Conservation (phyloP, 2,329 filamentous ascomycete species). For the Colletotrichum sp. region DNA sequence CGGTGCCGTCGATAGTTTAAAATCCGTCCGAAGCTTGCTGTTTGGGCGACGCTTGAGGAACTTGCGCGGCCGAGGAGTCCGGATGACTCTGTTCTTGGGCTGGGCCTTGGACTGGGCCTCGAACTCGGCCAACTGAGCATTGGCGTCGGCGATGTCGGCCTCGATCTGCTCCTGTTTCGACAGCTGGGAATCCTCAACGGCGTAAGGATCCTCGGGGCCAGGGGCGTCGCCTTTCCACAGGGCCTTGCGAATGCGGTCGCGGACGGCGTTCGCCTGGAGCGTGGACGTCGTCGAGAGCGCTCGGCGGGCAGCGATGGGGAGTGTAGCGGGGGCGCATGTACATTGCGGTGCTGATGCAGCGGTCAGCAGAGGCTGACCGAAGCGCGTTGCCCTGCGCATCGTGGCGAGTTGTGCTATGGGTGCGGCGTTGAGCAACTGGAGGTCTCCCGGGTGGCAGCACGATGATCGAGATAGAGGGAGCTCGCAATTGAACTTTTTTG, state of each 20-base stretch:
- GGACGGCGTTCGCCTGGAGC: constrained; percentile 32
- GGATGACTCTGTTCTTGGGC: neutral
- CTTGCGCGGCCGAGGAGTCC: neutral
- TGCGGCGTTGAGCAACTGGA: neutral
- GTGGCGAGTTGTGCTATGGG: constrained; percentile 7
- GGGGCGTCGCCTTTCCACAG: constrained; percentile 45
- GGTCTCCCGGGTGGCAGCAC: neutral
- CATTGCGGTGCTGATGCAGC: constrained; percentile 23
- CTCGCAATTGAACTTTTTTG: constrained; percentile 22
- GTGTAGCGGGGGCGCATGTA: constrained; percentile 22
- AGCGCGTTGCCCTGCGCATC: constrained; percentile 49
- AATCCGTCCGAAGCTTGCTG: constrained; percentile 1
- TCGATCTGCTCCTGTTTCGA: constrained; percentile 33
- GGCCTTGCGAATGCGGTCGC: constrained; percentile 41
- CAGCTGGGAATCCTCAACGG: constrained; percentile 33
- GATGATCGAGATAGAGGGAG: constrained; percentile 1
- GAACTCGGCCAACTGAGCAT: constrained; percentile 23
- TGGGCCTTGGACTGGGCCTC: neutral
- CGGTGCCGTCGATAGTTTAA: constrained; percentile 1
- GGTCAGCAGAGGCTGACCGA: constrained; percentile 38
- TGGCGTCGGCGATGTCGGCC: constrained; percentile 19
- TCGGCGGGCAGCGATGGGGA: constrained; percentile 12
- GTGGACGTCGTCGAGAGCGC: constrained; percentile 38
- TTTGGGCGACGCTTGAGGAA: neutral
- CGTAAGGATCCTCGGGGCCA: constrained; percentile 43